A percentile compares a stretch with the other conserved stretches of the same genome.
These are phyloP conservation scores for Penicillium sclerotiorum DNA, from an alignment of 2,329 filamentous ascomycete species.

Conservation along the genomic window DNA sequence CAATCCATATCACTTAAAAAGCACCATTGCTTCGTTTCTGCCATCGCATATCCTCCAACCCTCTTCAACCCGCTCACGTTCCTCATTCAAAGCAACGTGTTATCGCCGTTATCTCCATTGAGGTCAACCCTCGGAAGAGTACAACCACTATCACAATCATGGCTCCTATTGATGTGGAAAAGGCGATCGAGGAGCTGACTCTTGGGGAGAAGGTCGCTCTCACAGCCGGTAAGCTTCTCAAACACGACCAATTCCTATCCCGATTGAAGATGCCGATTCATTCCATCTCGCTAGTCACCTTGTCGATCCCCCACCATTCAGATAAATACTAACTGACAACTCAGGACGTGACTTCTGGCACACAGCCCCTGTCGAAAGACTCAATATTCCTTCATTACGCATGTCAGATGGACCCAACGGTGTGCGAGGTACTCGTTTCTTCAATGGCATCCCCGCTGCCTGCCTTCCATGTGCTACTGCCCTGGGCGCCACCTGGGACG, in stretches of 20 bases:
- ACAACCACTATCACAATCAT: conserved; percentile 29
- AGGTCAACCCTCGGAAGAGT: no score
- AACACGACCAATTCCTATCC: background rate
- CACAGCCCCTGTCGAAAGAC: conserved; percentile 64
- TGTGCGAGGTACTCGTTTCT: conserved; percentile 68
- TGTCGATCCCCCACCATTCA: background rate
- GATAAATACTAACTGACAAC: background rate
- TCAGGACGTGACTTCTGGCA: conserved; percentile 66
- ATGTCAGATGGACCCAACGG: conserved; percentile 72
- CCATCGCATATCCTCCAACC: no score
- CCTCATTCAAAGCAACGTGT: background rate
- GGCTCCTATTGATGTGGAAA: conserved; percentile 43
- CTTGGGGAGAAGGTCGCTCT: conserved; percentile 61
- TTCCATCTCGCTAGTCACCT: background rate
- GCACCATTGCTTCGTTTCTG: no score
- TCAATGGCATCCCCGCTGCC: conserved; percentile 69
- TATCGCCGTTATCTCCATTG: no score
- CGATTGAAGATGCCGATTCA: background rate
- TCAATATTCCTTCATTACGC: conserved; percentile 66
- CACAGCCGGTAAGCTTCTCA: conserved; percentile 34
- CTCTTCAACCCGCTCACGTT: no score
- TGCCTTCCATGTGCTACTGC: conserved; percentile 79
- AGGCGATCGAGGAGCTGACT: conserved; percentile 57
- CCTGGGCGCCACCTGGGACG: conserved; percentile 78
- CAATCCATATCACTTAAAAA: no score